Evolutionary conservation across 441 rosid genomes (phyloP), one percentile per base, ranked within the genome.

Genomic region (Populus hybrid): DNA sequence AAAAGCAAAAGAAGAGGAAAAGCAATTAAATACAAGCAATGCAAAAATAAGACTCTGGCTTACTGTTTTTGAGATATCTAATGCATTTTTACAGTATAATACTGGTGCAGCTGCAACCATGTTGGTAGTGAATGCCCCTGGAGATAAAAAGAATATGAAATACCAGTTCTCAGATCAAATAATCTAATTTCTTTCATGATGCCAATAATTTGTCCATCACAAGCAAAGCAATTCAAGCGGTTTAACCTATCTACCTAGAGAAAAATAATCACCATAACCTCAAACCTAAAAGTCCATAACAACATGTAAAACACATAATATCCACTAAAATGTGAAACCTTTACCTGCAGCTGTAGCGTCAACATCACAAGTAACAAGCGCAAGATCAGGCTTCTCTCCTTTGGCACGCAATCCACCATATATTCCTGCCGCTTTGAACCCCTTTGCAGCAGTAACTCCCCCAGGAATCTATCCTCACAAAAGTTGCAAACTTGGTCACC

Each of bases 21-120:
- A 75, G 64, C 32, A 36, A 16, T 23, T 74, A 23, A 66, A 23
- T 66, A 32, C 67, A 40, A 69, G 28, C 30, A 66, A 70, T 35
- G 61, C 35, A 53, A 71, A 74, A 69, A 28, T 38, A 8, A 73
- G 50, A 30, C 59, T 23, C 67, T 2, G 19, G 61, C 84, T 72
- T 88, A 94, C 98, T 78, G 84, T 89, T 82, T 86, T 83, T 0
- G 90, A 88, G 30, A 67, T 76, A 68, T 87, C 90, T 70, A 94
- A 85, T 32, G 85, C 81, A 28, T 84, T 88, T 86, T 90, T 91
- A 83, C 98, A 96, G 82, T 96, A 91, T 75, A 92, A 66, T 10
- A 96, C 95, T 10, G 98, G 98, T 79, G 99, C 99, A 74, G 98
- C 98, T 63, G 97, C 96, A 85, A 96, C 97, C 77, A 96, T 82